Base-by-base conservation (phyloP, 2,329 filamentous ascomycete species). In the Paecilomyces niveus region DNA sequence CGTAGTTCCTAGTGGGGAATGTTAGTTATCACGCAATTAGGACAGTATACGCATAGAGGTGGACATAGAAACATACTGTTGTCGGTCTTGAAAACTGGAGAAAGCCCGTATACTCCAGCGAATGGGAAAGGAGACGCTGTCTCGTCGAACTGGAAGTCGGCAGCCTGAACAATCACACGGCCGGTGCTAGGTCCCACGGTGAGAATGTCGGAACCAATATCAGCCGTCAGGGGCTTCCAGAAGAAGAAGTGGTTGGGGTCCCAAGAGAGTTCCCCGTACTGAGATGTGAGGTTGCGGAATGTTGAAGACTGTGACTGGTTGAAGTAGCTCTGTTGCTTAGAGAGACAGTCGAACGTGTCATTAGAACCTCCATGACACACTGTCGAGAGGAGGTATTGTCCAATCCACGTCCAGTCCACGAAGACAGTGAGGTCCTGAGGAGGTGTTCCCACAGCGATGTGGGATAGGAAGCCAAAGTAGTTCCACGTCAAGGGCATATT, bases 181-280 rank as follows among this genome's bases (percentile, higher is more conserved):
- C 54, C 24, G 10, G 54, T 54, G 21, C 51, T 53, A 22, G 54
- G 52, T 10, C 59, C 59, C 8, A 62, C 57, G 1, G 54, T 61
- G 45, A 54, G 22, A 24, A 63, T 53, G 24, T 63, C 61, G 49
- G 59, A 61, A 39, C 22, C 55, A 33, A 59, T 57, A 11, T 56
- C 54, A 4, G 58, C 61, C 11, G 39, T 58, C 31, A 63, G 53
- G 56, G 61, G 59, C 55, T 61, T 56, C 53, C 57, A 54, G 35
- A 60, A 58, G 35, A 62, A 59, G 39, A 63, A 63, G 35, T 63
- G 60, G 52, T 62, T 63, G 10, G 61, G 61, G 54, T 63, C 62
- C 60, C 61, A 63, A 21, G 52, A 58, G 10, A 58, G 61, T 24
- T 45, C 57, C 33, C 60, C 54, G 29, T 62, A 59, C 15, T 52